Conservation (phyloP, 306 rosid genomes). For the Begonia fuchsioides region DNA sequence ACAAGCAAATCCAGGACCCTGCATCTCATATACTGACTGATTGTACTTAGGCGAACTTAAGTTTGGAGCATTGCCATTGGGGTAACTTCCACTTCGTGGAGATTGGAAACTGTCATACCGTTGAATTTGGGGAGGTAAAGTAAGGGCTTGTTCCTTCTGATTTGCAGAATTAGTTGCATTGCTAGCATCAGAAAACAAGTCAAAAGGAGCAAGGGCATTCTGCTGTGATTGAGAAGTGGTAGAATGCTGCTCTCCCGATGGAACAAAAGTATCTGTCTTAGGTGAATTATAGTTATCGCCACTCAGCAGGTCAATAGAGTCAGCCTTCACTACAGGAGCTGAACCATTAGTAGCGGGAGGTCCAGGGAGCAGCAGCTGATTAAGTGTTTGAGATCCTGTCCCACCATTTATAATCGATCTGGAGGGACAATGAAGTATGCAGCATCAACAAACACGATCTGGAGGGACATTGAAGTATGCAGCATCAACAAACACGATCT, state of each 20-base stretch:
- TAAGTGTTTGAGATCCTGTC: constrained; percentile 46
- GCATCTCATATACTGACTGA: constrained; percentile 35
- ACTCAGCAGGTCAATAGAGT: constrained; percentile 85
- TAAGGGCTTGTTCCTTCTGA: constrained; percentile 27
- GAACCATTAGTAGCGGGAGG: constrained; percentile 37
- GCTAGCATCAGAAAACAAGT: constrained; percentile 47
- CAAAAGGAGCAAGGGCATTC: constrained; percentile 72
- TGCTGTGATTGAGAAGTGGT: constrained; percentile 45
- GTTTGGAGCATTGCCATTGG: constrained; percentile 42
- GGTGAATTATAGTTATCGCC: constrained; percentile 82
- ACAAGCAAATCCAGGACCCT: constrained; percentile 49
- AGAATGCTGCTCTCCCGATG: constrained; percentile 54
- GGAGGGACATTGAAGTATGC: no score
- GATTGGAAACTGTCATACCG: constrained; percentile 45
- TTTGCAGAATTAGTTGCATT: constrained; percentile 22
- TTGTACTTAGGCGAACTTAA: constrained; percentile 37
- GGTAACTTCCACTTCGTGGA: constrained; percentile 41
- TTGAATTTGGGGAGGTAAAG: constrained; percentile 33
- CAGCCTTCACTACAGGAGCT: constrained; percentile 25
- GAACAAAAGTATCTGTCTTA: constrained; percentile 57
- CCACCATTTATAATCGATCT: no score
- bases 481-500: no score
- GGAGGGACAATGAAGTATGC: no score
- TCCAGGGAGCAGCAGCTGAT: constrained; percentile 57
- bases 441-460: no score